Evolutionary conservation across 441 rosid genomes (phyloP).

Genomic region (Erysimum cheiri): DNA sequence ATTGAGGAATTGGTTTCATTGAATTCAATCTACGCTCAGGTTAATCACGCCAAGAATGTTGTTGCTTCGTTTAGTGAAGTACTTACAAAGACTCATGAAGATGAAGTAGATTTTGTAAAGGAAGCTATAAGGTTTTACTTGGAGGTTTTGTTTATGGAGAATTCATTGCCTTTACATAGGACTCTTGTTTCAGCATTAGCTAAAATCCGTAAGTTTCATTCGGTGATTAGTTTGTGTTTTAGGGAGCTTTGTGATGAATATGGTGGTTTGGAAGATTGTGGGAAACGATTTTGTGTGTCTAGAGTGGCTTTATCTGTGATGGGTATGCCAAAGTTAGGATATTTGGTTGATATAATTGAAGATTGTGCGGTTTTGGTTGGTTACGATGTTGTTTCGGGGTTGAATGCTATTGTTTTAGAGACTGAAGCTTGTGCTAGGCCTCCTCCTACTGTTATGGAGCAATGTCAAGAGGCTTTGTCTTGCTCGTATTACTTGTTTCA

Average conservation of each 20-base stretch:
- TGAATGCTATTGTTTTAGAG: conserved; percentile 69
- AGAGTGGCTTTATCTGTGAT: conserved; percentile 81
- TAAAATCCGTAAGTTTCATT: conserved; percentile 57
- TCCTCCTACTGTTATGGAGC: conserved; percentile 93
- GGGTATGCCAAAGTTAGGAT: conserved; percentile 92
- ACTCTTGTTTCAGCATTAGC: conserved; percentile 77
- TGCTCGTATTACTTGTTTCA: conserved; percentile 93
- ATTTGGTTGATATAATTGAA: conserved; percentile 71
- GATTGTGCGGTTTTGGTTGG: conserved; percentile 79
- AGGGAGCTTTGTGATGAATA: conserved; percentile 68
- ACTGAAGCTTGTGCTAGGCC: conserved; percentile 71
- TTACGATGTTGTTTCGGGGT: conserved; percentile 75
- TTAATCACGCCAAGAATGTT: conserved; percentile 66
- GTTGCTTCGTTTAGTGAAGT: conserved; percentile 66
- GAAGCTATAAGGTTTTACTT: conserved; percentile 62
- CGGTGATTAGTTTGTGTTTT: conserved; percentile 62
- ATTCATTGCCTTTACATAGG: conserved; percentile 79
- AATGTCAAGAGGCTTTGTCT: conserved; percentile 93
- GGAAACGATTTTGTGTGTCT: conserved; percentile 79
- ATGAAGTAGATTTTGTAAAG: conserved; percentile 29
- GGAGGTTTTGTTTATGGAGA: conserved; percentile 81
- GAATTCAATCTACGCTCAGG: conserved; percentile 79
- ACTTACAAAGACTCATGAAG: conserved; percentile 37
- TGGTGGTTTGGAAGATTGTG: conserved; percentile 47
- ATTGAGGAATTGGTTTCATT: conserved; percentile 64